These are phyloP conservation scores for Misopates orontium DNA, from an alignment of 257 asterid genomes.

Conservation along the genomic window DNA sequence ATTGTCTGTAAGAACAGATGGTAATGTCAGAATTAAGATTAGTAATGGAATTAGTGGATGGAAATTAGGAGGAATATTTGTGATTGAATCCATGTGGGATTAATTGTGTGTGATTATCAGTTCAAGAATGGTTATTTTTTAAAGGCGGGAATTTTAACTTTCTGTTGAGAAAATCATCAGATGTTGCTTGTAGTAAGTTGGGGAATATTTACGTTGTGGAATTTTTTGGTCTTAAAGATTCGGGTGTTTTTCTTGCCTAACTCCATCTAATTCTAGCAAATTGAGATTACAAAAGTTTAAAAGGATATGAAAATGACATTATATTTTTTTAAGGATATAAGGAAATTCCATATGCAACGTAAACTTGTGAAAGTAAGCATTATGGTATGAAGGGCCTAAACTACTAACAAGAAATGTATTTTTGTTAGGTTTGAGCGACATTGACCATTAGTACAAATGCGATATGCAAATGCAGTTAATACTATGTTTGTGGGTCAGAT, in stretches of 20 bases:
- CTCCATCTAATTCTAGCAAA: background rate
- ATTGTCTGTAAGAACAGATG: conserved; percentile 13
- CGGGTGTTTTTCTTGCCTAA: conserved; percentile 2
- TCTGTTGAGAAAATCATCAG: conserved; percentile 40
- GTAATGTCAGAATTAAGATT: conserved; percentile 26
- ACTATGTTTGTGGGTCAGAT: too few relatives aligned
- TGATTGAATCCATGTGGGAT: conserved; percentile 40
- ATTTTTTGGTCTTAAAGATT: background rate
- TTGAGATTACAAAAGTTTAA: background rate
- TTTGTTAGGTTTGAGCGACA: too few relatives aligned
- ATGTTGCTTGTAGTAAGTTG: conserved; percentile 11
- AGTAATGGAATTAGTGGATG: conserved; percentile 3
- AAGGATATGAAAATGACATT: conserved; percentile 8
- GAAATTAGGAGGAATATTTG: too few relatives aligned
- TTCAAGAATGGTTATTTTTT: conserved; percentile 11
- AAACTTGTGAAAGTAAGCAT: too few relatives aligned
- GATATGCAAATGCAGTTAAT: too few relatives aligned
- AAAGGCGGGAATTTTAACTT: conserved; percentile 25
- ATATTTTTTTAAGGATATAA: too few relatives aligned
- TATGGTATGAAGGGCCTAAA: too few relatives aligned
- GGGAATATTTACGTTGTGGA: conserved; percentile 3
- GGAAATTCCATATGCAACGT: too few relatives aligned
- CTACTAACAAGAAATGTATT: too few relatives aligned
- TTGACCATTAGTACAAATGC: too few relatives aligned
- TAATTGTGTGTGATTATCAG: conserved; percentile 18